phyloP scores from a whole-genome alignment of 345 rosid species.

The Turnera subulata region DNA sequence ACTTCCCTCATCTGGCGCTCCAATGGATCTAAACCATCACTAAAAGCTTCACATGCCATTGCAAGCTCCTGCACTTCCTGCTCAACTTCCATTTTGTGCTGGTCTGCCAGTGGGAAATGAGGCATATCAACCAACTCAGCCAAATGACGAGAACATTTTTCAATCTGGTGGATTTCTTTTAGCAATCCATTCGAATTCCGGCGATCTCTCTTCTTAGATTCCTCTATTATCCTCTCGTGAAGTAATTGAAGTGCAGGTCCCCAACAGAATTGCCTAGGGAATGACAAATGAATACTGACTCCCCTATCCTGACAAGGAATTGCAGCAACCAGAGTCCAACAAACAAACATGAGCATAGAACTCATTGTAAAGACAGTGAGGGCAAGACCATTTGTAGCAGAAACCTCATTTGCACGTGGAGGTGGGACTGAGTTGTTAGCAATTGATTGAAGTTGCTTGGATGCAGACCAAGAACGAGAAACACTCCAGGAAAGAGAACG shows the following conservation, averaged over 20 bases:
- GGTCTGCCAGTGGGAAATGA: constrained; percentile 29
- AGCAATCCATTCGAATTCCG: constrained; percentile 27
- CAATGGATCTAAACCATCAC: constrained; percentile 34
- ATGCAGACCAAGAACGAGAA: constrained; percentile 42
- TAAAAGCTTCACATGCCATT: constrained; percentile 23
- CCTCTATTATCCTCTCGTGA: constrained; percentile 35
- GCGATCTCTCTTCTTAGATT: constrained; percentile 32
- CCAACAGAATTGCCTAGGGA: constrained; percentile 30
- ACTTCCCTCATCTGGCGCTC: constrained; percentile 36
- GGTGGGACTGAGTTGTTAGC: constrained; percentile 25
- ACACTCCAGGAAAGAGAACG: constrained; percentile 47
- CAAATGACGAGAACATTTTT: constrained; percentile 22
- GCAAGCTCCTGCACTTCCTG: constrained; percentile 23
- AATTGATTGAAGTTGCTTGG: constrained; percentile 37
- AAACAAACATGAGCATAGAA: constrained; percentile 28
- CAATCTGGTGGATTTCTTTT: constrained; percentile 33
- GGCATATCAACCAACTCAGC: constrained; percentile 29
- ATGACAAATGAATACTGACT: constrained; percentile 23
- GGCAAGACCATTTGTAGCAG: constrained; percentile 34
- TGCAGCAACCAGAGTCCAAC: constrained; percentile 42
- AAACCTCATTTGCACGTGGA: constrained; percentile 31
- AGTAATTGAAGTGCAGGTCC: constrained; percentile 17
- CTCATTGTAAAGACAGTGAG: constrained; percentile 29
- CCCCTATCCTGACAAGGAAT: constrained; percentile 47
- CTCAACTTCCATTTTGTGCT: constrained; percentile 25